Base-by-base conservation (phyloP, 2,329 filamentous ascomycete species). In the Cladosporium sp. region DNA sequence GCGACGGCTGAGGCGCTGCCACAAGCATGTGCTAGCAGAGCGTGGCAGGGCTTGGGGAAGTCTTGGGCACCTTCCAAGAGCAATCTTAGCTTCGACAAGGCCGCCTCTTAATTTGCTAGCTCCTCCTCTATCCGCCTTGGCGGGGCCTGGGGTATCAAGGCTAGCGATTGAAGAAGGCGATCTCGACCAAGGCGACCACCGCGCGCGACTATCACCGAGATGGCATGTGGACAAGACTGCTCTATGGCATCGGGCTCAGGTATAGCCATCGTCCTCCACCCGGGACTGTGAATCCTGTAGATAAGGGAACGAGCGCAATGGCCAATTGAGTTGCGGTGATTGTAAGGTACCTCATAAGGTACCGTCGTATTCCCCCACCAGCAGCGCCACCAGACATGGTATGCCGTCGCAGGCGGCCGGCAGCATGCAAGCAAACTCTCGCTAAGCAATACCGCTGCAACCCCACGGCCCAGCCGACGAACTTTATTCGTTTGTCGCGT, bases 401-500 rank as follows among this genome's bases (percentile, higher is more conserved):
- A 51, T 34, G 19, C 37, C 36, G 17, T 22, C 36, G 36, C 34
- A 39, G 49, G 49, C 36, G 36, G n/a, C 49, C 30, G 37, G 49
- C 36, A 39, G 12, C 36, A 51, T 25, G 22, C 49, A 22, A 39
- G 49, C 30, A 51, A 49, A n/a, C 54, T 39, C 34, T 56, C 42
- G 54, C 54, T 56, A 56, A 11, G 39, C 20, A 42, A 49, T 49
- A 56, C 39, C 54, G 40, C 17, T 56, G 54, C 54, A 56, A 49
- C 42, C 54, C 52, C 43, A 49, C 42, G 54, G 39, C 38, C 7
- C 42, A 20, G 34, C 39, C 25, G 54, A 45, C 17, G 20, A 49
- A 56, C 42, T 43, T 56, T 38, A 56, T 56, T 49, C 42, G 54
- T 39, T 39, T 56, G 42, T 56, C 42, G 54, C 20, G 34, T 49